phyloP scores from a whole-genome alignment of 495 filamentous ascomycete genomes.

The Zalerion maritima region DNA sequence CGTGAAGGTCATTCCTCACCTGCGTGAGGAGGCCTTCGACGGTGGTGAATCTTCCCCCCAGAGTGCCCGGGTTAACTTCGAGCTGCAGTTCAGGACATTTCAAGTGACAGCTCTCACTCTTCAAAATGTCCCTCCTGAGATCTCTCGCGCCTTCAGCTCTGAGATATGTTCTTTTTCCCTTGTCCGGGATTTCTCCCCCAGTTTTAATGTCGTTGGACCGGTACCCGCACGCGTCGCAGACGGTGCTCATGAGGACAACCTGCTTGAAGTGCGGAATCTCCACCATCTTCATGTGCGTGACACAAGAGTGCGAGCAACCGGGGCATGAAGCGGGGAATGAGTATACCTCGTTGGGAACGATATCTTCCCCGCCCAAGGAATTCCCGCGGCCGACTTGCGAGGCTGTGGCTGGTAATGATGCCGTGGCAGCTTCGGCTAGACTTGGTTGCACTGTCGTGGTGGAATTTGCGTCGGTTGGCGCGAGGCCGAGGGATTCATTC shows the following conservation, averaged over 20 bases:
- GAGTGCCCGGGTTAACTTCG: constrained; percentile 72
- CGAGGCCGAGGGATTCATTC: constrained; percentile 65
- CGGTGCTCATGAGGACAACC: constrained; percentile 79
- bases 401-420: no score
- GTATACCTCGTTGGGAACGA: constrained; percentile 80
- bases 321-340: constrained; percentile 82
- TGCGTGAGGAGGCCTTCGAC: constrained; percentile 91
- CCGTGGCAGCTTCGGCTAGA: constrained; percentile 37
- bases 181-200: constrained; percentile 78
- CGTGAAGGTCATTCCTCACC: constrained; percentile 73
- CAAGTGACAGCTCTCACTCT: constrained; percentile 82
- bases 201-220: constrained; percentile 92
- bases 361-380: no score
- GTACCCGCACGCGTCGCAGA: constrained; percentile 85
- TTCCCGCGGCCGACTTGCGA: no score
- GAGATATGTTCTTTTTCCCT: constrained; percentile 72
- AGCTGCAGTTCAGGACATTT: constrained; percentile 74
- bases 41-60: constrained; percentile 95
- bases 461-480: constrained; percentile 17
- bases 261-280: constrained; percentile 95
- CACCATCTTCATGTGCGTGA: constrained; percentile 88
- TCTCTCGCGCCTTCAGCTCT: constrained; percentile 59
- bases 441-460: constrained; percentile 13
- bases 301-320: constrained; percentile 68
- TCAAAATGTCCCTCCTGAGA: constrained; percentile 83